Evolutionary conservation across 805 yeast genomes (phyloP), one percentile per base, ranked within the genome.

Genomic region (Kodamaea kaohsiungensis): DNA sequence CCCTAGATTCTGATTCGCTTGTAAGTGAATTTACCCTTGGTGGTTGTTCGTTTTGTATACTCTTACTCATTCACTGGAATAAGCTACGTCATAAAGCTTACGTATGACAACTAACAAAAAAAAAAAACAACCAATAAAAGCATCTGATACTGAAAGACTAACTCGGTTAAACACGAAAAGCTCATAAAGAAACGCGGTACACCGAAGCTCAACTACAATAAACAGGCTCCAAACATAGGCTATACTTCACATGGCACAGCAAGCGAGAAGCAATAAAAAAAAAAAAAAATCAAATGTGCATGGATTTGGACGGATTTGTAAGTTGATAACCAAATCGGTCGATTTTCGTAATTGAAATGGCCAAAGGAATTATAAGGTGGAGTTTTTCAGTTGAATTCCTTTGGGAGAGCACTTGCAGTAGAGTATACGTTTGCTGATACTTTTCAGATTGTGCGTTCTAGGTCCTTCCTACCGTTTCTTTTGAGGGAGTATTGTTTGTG

Each of bases 401-500:
- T 30, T 8, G 45, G 42, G 45, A 16, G 45, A 19, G 27, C 18
- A 2, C 45, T 16, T 40, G 45, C 45, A 30, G 35, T 30, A 12
- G 35, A 3, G 35, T 30, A 30, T 8, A 30, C 25, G 35, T 12
- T 9, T 12, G 17, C 18, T 40, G 45, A 40, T 40, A 19, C 27
- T 40, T n/a, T 17, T 13, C 45, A 40, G 45, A 40, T 40, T 40
- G 45, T 40, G 45, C 2, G 45, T 40, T 40, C 45, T 40, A 40
- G 45, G 45, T 40, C 45, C 16, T n/a, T 7, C 15, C 18, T 12
- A 10, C 19, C 45, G 45, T 40, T 40, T 40, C 45, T 40, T 40
- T 40, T 40, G 17, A 13, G 19, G 5, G 45, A 4, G 5, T 12
- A 19, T 19, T 40, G 19, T 40, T 40, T 40, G 45, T 40, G 45